phyloP scores from a whole-genome alignment of 352 stramenopile species.

The Phytophthora nicotianae region DNA sequence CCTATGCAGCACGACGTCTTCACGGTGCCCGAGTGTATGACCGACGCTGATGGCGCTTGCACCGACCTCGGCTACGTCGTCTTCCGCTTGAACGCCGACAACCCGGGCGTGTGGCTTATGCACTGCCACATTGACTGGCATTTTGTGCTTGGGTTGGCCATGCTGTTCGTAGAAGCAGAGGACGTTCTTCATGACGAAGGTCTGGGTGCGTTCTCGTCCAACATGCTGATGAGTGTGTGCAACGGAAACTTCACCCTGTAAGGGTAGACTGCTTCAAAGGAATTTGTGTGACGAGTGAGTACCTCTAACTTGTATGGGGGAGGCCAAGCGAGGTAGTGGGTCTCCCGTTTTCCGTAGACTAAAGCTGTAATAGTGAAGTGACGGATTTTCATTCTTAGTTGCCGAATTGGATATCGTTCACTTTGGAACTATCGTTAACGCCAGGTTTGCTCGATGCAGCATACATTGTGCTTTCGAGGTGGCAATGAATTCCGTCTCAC shows the following conservation, averaged over 20 bases:
- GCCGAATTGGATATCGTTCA: too few relatives aligned
- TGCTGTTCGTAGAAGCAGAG: conserved; percentile 51
- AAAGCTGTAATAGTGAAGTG: conserved; percentile 12
- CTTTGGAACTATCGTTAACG: too few relatives aligned
- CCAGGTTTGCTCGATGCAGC: too few relatives aligned
- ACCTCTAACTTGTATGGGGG: not conserved
- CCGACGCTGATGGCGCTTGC: conserved; percentile 31
- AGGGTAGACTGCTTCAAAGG: conserved; percentile 1
- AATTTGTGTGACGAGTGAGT: conserved; percentile 6
- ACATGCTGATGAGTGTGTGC: conserved; percentile 46
- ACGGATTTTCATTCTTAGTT: conserved; percentile 15
- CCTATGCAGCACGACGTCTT: conserved; percentile 51
- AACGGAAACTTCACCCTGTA: conserved; percentile 38
- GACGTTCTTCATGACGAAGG: conserved; percentile 37
- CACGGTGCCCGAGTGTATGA: conserved; percentile 39
- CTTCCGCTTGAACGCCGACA: conserved; percentile 47
- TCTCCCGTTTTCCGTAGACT: conserved; percentile 11
- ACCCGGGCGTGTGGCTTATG: conserved; percentile 53
- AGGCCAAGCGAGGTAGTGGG: conserved; percentile 4
- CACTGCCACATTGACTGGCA: conserved; percentile 64
- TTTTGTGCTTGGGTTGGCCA: conserved; percentile 43
- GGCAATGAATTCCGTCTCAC: too few relatives aligned
- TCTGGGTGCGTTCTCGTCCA: conserved; percentile 31
- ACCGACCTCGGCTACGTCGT: conserved; percentile 44
- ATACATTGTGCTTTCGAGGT: too few relatives aligned